Evolutionary conservation across 768 basidiomycete species (phyloP), one percentile per base, ranked within the genome.

Genomic region (Boletus subparvulus): DNA sequence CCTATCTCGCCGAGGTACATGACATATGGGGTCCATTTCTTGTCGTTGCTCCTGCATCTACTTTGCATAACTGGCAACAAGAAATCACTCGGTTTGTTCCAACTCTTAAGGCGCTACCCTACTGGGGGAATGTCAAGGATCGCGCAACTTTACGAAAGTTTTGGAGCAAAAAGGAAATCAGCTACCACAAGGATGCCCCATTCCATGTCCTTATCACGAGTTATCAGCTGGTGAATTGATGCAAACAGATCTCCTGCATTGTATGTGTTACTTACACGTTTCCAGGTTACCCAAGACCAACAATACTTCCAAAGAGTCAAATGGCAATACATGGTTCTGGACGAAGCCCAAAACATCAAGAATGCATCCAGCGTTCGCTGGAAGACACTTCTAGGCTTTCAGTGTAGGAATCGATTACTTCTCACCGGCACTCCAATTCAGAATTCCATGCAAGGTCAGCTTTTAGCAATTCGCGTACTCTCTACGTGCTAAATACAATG

Each of bases 291-390:
- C 3, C 90, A 92, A 77, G 97, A 98, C 69, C 94, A 97, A 67
- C 92, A 98, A 64, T 97, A 99, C 74, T 96, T 99, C 75, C 92
- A 97, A 68, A 84, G 91, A 39, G 88, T 98, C 60, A 96, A 94
- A 67, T 99, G 97, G 97, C 97, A 99, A 74, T 99, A 98, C 70
- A 98, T 98, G 96, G 85, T 99, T 56, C 80, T 99, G n/a, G 97
- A 99, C 65, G 97, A 99, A 73, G 97, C 97, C 3, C 97, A 99
- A 73, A 98, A 98, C 54, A 98, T 99, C 80, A 99, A 99, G 80
- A 96, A 94, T 67, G 94, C 97, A 24, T 85, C 92, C 24, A 94
- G 91, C 73, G 90, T 92, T 10, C 83, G 97, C 42, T 99, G 97
- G 97, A 98, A 98, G 74, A 96, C 95, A 1, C 78, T 98, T 17